Evolutionary conservation across 768 basidiomycete species (phyloP).

Genomic region (Podaxis mareebaensis): DNA sequence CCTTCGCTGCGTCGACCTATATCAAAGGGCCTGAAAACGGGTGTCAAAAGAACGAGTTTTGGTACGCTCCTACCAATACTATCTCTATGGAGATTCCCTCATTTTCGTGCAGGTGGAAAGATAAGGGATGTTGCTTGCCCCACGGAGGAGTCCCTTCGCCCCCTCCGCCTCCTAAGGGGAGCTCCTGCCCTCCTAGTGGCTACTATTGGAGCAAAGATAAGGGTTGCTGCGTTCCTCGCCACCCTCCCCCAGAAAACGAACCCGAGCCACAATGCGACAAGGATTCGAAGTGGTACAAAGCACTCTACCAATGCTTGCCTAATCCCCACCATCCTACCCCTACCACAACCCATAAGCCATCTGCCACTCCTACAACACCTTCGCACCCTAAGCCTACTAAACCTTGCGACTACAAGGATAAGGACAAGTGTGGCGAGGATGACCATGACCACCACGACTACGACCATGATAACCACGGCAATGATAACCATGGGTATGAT

Average conservation of each 20-base stretch:
- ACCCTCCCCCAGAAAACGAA: slow-evolving; percentile 36
- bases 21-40: slow-evolving; percentile 12
- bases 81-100: background rate
- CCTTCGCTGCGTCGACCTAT: slow-evolving; percentile 7
- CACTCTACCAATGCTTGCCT: slow-evolving; percentile 43
- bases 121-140: slow-evolving; percentile 43
- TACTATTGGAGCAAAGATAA: slow-evolving; percentile 51
- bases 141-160: slow-evolving; percentile 38
- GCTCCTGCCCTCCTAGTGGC: slow-evolving; percentile 42
- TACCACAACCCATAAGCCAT: slow-evolving; percentile 12
- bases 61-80: slow-evolving; percentile 21
- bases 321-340: slow-evolving; percentile 32
- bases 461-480: slow-evolving; percentile 12
- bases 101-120: slow-evolving; percentile 29
- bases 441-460: slow-evolving; percentile 4
- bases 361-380: slow-evolving; percentile 31
- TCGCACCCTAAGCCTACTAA: slow-evolving; percentile 33
- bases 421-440: background rate
- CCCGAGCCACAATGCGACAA: slow-evolving; percentile 53
- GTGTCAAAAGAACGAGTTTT: slow-evolving; percentile 32
- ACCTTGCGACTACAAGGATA: background rate
- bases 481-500: slow-evolving; percentile 2
- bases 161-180: slow-evolving; percentile 48
- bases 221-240: slow-evolving; percentile 54
- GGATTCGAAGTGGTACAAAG: slow-evolving; percentile 46